Evolutionary conservation across 1,139 yeast genomes (phyloP), one percentile per base, ranked within the genome.

Genomic region (Hemisphaericaspora xylofermentans): DNA sequence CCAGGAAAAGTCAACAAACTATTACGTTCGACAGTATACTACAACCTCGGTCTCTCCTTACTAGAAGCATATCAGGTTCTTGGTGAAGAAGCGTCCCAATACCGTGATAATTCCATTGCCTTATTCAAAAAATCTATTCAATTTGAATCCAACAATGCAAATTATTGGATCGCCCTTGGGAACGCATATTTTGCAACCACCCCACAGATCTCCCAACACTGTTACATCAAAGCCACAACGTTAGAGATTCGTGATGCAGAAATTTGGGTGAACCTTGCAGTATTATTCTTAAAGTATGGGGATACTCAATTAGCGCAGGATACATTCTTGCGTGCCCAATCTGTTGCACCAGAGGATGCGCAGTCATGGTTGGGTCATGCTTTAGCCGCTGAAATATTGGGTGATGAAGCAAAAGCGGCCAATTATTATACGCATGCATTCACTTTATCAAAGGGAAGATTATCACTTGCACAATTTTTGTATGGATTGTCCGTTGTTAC

Each of bases 341-440:
- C 95, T 14, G 69, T 87, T 9, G 85, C 93, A 2, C 97, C 98
- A 1, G 85, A 82, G 40, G 76, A 74, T 43, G 72, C 87, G 0
- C 70, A 71, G n/a, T 78, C 96, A 0, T 93, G 98, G 98, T 60
- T 87, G 30, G 96, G 96, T 1, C 80, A 84, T 55, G 98, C 96
- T 0, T 61, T 91, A 27, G 66, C 85, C 0, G 75, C 82, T 1
- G 78, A 79, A 43, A 76, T 76, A 1, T 54, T 62, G n/a, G 93
- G 89, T 1, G 77, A 84, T 33, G 49, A 46, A 2, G 64, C 58
- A 2, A 69, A 66, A 13, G 82, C 95, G 0, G 61, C 73, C 8
- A 69, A 71, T 15, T 60, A 85, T 38, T 84, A 83, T 55, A 82
- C 88, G 1, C 97, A 91, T 60, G 85, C 96, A 0, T 85, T 76